Base-by-base conservation (phyloP, 306 rosid genomes). In the Crataegus laevigata region DNA sequence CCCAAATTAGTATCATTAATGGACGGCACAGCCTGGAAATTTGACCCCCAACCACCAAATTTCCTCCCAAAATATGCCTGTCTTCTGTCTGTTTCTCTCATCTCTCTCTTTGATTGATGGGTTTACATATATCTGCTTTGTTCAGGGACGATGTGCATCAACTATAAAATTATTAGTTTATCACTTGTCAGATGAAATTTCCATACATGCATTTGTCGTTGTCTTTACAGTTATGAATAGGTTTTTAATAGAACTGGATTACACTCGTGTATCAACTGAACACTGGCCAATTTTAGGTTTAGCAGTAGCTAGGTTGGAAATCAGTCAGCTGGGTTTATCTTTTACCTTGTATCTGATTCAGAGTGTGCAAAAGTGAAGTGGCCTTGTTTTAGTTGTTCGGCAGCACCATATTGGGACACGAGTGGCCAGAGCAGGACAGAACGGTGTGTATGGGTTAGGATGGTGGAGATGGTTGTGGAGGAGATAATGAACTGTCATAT, bases 221-320 rank as follows among this genome's bases (percentile, higher is more conserved):
- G 1, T 73, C 67, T 3, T 6, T 59, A 11, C 26, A 25, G 42
- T 58, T 15, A 17, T 71, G 34, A 32, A 71, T 11, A 57, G 55
- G 17, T 22, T 52, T 52, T 32, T 60, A 38, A 40, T 24, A 51
- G 4, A 72, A 25, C 14, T 58, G 73, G 54, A 24, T 43, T 60
- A n/a, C 21, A 68, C 69, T 76, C 24, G 15, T 54, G 59, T 14
- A 11, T 58, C 43, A 47, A 71, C 12, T 59, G 47, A 50, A 25
- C 43, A 73, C 28, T 55, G 58, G 66, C 62, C 36, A 74, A 68
- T 82, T 84, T 29, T 84, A 92, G 98, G 87, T 75, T 82, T 87
- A 8, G 91, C 94, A 5, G 77, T 89, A 38, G 94, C 88, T 3
- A 91, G 85, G 78, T 79, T 93, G 82, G 90, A 89, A 75, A 90